A percentile compares a stretch with the other conserved stretches of the same genome.
These are phyloP conservation scores for Dryas alaskensis DNA, from an alignment of 306 rosid species.

Conservation along the genomic window DNA sequence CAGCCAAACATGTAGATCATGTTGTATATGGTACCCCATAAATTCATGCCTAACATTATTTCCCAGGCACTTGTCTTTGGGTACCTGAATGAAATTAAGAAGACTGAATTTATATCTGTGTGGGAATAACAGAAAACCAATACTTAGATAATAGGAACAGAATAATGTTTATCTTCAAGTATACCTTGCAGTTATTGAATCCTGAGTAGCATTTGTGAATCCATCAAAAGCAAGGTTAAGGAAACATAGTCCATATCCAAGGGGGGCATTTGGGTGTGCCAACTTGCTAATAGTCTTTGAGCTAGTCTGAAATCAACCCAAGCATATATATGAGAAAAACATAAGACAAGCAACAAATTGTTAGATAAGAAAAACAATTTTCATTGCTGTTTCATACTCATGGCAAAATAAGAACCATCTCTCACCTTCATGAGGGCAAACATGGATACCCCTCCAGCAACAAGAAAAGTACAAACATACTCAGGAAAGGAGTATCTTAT, in stretches of 20 bases:
- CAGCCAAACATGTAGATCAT: constrained; percentile 86
- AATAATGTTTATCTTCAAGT: not conserved
- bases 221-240: constrained; percentile 98
- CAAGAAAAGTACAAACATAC: constrained; percentile 80
- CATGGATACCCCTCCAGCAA: constrained; percentile 95
- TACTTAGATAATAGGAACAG: not conserved
- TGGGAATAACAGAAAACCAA: not conserved
- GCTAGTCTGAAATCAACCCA: constrained; percentile 68
- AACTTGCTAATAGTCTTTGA: constrained; percentile 86
- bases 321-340: constrained; percentile 12
- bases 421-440: constrained; percentile 91
- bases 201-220: constrained; percentile 99
- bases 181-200: constrained; percentile 81
- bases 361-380: not conserved
- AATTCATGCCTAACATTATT: constrained; percentile 96
- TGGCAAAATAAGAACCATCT: not conserved
- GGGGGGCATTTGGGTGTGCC: constrained; percentile 95
- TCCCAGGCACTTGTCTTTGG: constrained; percentile 97
- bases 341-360: not conserved
- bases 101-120: not conserved
- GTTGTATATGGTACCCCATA: constrained; percentile 97
- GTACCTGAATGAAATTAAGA: constrained; percentile 44
- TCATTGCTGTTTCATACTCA: not conserved
- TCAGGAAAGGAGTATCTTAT: constrained; percentile 73
- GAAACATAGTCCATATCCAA: constrained; percentile 92